Percentiles rank a stretch among this genome's conserved stretches.
phyloP scores from a whole-genome alignment of 2,329 filamentous ascomycete genomes.

The Aureobasidium namibiae region DNA sequence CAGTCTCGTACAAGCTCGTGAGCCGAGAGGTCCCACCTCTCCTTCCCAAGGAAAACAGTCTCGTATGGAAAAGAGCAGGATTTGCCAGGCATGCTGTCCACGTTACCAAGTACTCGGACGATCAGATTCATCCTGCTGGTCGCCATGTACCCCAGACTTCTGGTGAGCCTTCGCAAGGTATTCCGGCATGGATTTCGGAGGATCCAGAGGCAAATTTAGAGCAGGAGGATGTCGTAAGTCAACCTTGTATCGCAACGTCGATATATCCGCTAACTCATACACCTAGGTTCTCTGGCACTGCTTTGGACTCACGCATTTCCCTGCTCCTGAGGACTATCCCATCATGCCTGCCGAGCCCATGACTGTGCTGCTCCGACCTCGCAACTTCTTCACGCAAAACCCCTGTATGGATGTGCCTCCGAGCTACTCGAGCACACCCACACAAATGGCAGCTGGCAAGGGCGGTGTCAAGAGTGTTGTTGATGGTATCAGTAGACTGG shows the following conservation, averaged over 20 bases:
- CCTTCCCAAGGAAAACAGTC: constrained; percentile 68
- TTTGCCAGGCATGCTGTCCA: constrained; percentile 83
- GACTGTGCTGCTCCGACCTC: constrained; percentile 66
- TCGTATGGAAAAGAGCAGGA: constrained; percentile 84
- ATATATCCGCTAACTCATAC: neutral
- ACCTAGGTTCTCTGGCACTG: constrained; percentile 66
- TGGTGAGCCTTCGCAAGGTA: constrained; percentile 63
- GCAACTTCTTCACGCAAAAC: constrained; percentile 76
- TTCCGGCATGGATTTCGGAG: constrained; percentile 67
- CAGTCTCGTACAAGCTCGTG: constrained; percentile 80
- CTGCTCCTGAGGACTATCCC: constrained; percentile 81
- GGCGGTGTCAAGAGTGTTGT: constrained; percentile 33
- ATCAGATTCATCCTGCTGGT: constrained; percentile 76
- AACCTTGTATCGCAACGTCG: neutral
- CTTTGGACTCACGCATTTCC: constrained; percentile 85
- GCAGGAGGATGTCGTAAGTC: constrained; percentile 60
- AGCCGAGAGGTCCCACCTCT: constrained; percentile 73
- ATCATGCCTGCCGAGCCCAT: constrained; percentile 75
- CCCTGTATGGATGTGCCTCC: constrained; percentile 75
- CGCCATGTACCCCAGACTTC: constrained; percentile 83
- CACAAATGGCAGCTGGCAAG: constrained; percentile 45
- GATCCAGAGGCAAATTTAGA: constrained; percentile 56
- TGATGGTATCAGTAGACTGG: constrained; percentile 44
- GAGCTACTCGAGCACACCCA: constrained; percentile 64
- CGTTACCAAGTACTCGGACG: constrained; percentile 77